A percentile compares a stretch with the other conserved stretches of the same genome.
Conservation (phyloP, 2,329 filamentous ascomycete genomes). For the Davidsoniella eucalypti region DNA sequence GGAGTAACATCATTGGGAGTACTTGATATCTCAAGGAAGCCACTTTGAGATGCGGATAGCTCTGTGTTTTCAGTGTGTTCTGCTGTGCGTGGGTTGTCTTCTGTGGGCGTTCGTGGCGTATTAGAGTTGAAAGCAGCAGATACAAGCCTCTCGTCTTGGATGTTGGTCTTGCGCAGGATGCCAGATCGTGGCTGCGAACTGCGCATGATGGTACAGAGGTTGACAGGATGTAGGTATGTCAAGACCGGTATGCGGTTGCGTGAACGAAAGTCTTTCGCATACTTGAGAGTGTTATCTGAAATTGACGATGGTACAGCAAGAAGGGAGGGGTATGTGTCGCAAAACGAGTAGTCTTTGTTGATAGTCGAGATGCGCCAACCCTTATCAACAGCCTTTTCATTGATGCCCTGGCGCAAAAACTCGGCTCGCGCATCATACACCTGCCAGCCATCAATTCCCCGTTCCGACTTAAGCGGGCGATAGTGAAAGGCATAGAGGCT, state of each 20-base stretch:
- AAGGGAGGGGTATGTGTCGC: slow-evolving; percentile 76
- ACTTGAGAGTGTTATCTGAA: slow-evolving; percentile 93
- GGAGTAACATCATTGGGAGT: background rate
- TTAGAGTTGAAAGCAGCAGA: slow-evolving; percentile 80
- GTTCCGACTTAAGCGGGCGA: slow-evolving; percentile 56
- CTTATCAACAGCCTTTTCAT: slow-evolving; percentile 56
- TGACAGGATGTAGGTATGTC: slow-evolving; percentile 89
- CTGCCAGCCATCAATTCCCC: slow-evolving; percentile 61
- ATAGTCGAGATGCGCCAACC: slow-evolving; percentile 85
- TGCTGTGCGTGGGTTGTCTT: no score
- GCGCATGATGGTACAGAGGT: slow-evolving; percentile 91
- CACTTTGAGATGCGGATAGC: slow-evolving; percentile 16
- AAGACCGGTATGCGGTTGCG: slow-evolving; percentile 74
- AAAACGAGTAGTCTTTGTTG: slow-evolving; percentile 81
- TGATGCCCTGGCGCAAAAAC: slow-evolving; percentile 75
- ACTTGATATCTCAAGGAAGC: slow-evolving; percentile 4
- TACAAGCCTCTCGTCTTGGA: slow-evolving; percentile 89
- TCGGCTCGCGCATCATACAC: slow-evolving; percentile 76
- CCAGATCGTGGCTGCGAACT: slow-evolving; percentile 87
- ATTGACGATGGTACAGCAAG: slow-evolving; percentile 76
- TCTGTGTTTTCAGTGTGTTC: slow-evolving; percentile 17
- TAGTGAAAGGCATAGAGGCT: slow-evolving; percentile 86
- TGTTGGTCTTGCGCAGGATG: slow-evolving; percentile 71
- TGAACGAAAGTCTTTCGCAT: slow-evolving; percentile 79
- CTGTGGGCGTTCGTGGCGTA: slow-evolving; percentile 12